Evolutionary conservation across 768 basidiomycete genomes (phyloP).

Genomic region (Pleurotus pulmonarius): DNA sequence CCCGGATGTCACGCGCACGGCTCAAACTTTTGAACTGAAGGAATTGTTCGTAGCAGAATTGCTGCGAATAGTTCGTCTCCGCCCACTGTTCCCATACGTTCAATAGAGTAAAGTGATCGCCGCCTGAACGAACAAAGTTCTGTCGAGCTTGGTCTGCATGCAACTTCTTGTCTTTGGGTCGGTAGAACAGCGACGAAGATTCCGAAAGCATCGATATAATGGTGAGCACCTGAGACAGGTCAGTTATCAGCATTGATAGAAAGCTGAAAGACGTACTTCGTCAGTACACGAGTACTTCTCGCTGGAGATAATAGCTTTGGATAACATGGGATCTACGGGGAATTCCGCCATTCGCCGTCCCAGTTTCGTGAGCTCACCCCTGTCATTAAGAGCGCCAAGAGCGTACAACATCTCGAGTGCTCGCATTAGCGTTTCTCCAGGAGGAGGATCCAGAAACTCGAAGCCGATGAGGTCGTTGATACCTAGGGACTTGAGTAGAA

Average conservation of each 20-base stretch:
- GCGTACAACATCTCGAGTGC: constrained; percentile 93
- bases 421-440: constrained; percentile 95
- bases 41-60: constrained; percentile 95
- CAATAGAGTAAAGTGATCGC: constrained; percentile 95
- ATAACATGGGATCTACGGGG: constrained; percentile 97
- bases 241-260: background rate
- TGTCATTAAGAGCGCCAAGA: constrained; percentile 91
- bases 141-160: constrained; percentile 97
- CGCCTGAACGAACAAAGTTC: constrained; percentile 93
- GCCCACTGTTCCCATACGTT: constrained; percentile 99
- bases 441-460: constrained; percentile 97
- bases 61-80: constrained; percentile 95
- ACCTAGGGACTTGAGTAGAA: constrained; percentile 92
- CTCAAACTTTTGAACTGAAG: constrained; percentile 92
- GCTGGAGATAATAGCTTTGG: constrained; percentile 93
- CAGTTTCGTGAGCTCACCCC: constrained; percentile 95
- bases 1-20: constrained; percentile 93
- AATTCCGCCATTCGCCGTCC: constrained; percentile 98
- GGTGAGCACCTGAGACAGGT: constrained; percentile 68
- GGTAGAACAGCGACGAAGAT: constrained; percentile 90
- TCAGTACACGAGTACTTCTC: constrained; percentile 94
- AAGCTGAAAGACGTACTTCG: constrained; percentile 57
- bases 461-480: constrained; percentile 99
- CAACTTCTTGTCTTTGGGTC: constrained; percentile 97
- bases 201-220: constrained; percentile 98